Evolutionary conservation across 257 asterid genomes (phyloP).

Genomic region (Capsicum rhomboideum): DNA sequence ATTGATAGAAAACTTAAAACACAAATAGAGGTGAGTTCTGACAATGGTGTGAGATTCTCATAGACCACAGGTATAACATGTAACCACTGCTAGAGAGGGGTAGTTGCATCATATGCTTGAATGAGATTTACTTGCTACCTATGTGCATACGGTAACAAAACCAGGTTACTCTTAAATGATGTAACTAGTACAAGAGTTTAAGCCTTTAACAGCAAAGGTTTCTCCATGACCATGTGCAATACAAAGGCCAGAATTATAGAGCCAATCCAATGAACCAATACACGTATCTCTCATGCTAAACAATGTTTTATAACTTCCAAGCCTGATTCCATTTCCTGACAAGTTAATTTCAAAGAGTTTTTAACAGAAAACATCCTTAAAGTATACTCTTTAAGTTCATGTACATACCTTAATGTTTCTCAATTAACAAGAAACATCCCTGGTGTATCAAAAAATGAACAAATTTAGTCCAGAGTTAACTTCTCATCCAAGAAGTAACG

Average conservation of each 20-base stretch:
- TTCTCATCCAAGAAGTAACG: background rate
- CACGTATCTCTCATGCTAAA: background rate
- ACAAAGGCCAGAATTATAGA: background rate
- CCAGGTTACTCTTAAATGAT: background rate
- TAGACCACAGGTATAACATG: background rate
- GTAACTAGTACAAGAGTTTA: background rate
- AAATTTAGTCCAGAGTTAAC: background rate
- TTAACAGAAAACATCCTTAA: background rate
- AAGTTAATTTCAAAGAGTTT: background rate
- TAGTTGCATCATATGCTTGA: background rate
- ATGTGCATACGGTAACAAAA: background rate
- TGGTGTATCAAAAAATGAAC: background rate
- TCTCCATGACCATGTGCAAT: background rate
- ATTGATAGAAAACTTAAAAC: background rate
- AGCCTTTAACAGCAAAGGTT: background rate
- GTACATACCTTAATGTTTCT: background rate
- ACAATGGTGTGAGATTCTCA: background rate
- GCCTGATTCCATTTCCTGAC: background rate
- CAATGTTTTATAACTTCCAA: background rate
- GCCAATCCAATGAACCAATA: background rate
- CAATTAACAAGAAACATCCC: background rate
- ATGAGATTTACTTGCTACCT: background rate
- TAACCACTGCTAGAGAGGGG: background rate
- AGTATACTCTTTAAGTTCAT: background rate
- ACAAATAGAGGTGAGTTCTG: background rate